phyloP scores from a whole-genome alignment of 2,329 filamentous ascomycete species.

The Fusarium anguioides region DNA sequence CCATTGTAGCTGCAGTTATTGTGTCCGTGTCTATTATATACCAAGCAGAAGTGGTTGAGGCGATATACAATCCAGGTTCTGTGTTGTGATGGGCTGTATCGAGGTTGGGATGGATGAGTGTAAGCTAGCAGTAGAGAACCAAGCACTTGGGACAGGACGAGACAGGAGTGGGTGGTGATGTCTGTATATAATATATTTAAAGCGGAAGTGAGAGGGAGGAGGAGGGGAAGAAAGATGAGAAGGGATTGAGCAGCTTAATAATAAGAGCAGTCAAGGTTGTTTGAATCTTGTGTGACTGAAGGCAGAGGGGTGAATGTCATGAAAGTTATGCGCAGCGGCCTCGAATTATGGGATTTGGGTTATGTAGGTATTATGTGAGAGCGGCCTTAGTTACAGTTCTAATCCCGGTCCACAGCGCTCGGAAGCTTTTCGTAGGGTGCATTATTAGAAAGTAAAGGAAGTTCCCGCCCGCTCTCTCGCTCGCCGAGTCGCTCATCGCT shows the following conservation, averaged over 20 bases:
- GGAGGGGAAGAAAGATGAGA: constrained; percentile 22
- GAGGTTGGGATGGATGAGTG: constrained; percentile 8
- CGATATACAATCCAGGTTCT: constrained; percentile 21
- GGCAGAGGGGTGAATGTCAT: constrained; percentile 18
- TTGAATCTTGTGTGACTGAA: constrained; percentile 31
- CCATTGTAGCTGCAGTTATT: constrained; percentile 55
- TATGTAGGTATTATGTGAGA: constrained; percentile 43
- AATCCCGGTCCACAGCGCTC: constrained; percentile 34
- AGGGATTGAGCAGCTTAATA: constrained; percentile 44
- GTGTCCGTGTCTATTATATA: constrained; percentile 12
- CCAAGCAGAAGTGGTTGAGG: constrained; percentile 15
- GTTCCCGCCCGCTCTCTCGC: constrained; percentile 23
- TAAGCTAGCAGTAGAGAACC: constrained; percentile 35
- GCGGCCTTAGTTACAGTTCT: background rate
- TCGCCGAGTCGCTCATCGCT: background rate
- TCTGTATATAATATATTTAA: constrained; percentile 39
- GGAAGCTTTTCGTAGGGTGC: constrained; percentile 42
- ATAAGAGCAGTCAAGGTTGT: constrained; percentile 32
- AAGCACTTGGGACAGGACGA: constrained; percentile 26
- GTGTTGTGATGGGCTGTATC: background rate
- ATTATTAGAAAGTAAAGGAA: constrained; percentile 20
- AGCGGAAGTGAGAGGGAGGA: constrained; percentile 14
- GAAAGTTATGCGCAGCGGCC: constrained; percentile 30
- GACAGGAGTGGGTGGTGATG: constrained; percentile 11
- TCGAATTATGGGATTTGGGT: constrained; percentile 26